phyloP scores from a whole-genome alignment of 2,329 filamentous ascomycete genomes.

The Trichoderma sp. region DNA sequence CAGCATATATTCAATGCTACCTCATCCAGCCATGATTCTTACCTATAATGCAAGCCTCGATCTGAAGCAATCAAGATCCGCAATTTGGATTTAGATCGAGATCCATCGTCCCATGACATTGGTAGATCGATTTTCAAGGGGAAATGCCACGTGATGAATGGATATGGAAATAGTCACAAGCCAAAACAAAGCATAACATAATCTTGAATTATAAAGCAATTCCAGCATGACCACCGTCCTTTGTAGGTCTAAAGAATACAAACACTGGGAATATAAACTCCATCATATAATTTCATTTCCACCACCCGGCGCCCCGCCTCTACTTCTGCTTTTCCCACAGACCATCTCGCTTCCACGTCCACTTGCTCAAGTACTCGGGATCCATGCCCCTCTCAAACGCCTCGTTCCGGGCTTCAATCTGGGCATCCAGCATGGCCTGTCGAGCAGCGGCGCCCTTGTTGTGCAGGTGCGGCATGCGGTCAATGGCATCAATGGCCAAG shows the following conservation, averaged over 20 bases:
- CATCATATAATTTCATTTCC: slow-evolving; percentile 5
- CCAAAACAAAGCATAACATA: too few species aligned
- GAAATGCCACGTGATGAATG: too few species aligned
- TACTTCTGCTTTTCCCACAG: slow-evolving; percentile 38
- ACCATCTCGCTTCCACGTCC: slow-evolving; percentile 62
- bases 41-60: too few species aligned
- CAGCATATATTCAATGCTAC: too few species aligned
- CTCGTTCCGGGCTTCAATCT: slow-evolving; percentile 64
- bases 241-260: not conserved
- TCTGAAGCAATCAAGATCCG: too few species aligned
- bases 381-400: slow-evolving; percentile 73
- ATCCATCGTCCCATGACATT: too few species aligned
- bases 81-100: too few species aligned
- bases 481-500: slow-evolving; percentile 75
- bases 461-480: slow-evolving; percentile 62
- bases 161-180: too few species aligned
- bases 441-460: slow-evolving; percentile 65
- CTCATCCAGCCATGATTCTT: too few species aligned
- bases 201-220: not conserved
- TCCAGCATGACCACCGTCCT: not conserved
- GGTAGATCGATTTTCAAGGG: too few species aligned
- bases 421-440: slow-evolving; percentile 65
- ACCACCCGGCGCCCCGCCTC: not conserved
- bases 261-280: not conserved
- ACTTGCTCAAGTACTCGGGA: slow-evolving; percentile 64